Conservation (phyloP, 768 basidiomycete species). For the Russula virescens region DNA sequence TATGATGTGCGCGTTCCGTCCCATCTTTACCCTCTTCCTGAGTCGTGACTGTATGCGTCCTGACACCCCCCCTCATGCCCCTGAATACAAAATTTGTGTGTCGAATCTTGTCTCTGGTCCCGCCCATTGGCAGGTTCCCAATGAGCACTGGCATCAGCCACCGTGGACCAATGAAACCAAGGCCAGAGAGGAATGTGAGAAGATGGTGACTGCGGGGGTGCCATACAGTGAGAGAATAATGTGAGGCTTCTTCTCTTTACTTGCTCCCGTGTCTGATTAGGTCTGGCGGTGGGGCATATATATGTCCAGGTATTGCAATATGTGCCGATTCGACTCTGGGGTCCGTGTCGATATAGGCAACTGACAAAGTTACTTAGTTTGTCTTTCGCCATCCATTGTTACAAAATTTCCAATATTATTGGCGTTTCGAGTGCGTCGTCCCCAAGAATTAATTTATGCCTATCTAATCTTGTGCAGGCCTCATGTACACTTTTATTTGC, state of each 20-base stretch:
- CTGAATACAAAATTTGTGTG: conserved; percentile 29
- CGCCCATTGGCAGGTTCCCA: conserved; percentile 38
- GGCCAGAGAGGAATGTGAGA: conserved; percentile 37
- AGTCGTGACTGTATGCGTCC: background rate
- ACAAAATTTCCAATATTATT: conserved; percentile 76
- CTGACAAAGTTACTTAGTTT: conserved; percentile 41
- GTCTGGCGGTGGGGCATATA: background rate
- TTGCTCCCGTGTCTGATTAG: background rate
- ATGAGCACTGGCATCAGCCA: conserved; percentile 46
- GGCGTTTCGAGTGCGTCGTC: conserved; percentile 73
- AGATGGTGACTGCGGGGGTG: conserved; percentile 32
- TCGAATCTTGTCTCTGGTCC: conserved; percentile 30
- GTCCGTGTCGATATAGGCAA: conserved; percentile 26
- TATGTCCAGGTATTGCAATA: conserved; percentile 38
- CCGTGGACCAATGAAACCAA: conserved; percentile 47
- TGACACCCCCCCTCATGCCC: background rate
- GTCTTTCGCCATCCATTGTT: conserved; percentile 80
- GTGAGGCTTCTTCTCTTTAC: background rate
- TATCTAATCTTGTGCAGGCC: conserved; percentile 42
- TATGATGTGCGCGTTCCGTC: conserved; percentile 42
- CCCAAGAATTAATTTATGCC: background rate
- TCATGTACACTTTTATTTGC: conserved; percentile 73
- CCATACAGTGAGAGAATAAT: conserved; percentile 16
- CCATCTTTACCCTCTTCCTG: too few species aligned
- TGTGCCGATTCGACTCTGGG: conserved; percentile 52